Percentiles rank a stretch among this genome's conserved stretches.
These are phyloP conservation scores for Globisporangium cystogenes DNA, from an alignment of 352 stramenopile species.

Conservation along the genomic window DNA sequence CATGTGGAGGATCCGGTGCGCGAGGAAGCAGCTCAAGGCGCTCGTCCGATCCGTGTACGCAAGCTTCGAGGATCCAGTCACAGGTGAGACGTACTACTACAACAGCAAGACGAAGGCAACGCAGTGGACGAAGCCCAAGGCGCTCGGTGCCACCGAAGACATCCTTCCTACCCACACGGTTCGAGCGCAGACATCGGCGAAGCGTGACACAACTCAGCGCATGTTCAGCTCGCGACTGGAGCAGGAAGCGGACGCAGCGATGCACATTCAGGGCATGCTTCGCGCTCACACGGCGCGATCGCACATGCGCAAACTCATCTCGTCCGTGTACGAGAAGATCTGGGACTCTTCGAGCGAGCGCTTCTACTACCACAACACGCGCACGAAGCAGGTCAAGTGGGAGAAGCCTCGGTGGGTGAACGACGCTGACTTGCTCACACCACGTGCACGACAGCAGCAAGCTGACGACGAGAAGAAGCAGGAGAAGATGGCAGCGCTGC, in stretches of 20 bases:
- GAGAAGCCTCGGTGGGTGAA: constrained; percentile 55
- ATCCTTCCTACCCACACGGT: neutral
- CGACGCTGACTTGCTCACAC: constrained; percentile 57
- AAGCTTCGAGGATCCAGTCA: constrained; percentile 49
- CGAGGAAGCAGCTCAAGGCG: constrained; percentile 58
- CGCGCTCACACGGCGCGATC: constrained; percentile 40
- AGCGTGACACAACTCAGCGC: constrained; percentile 1
- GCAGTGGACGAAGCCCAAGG: constrained; percentile 60
- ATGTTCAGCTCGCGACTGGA: constrained; percentile 20
- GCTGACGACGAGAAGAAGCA: constrained; percentile 8
- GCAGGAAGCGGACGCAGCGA: constrained; percentile 22
- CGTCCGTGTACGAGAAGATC: constrained; percentile 77
- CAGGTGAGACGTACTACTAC: constrained; percentile 73
- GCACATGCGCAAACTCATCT: constrained; percentile 53
- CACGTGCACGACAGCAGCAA: constrained; percentile 25
- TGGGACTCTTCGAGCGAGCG: constrained; percentile 38
- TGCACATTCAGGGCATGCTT: constrained; percentile 49
- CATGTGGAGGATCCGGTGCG: constrained; percentile 69
- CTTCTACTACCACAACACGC: constrained; percentile 83
- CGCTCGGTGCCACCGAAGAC: constrained; percentile 25
- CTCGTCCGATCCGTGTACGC: constrained; percentile 57
- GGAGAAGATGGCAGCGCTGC: neutral
- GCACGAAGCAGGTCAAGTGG: constrained; percentile 65
- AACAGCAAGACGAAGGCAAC: constrained; percentile 64
- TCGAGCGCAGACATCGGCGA: neutral